Base-by-base conservation (phyloP, 2,329 filamentous ascomycete species). In the Apiospora rasikravindrae region DNA sequence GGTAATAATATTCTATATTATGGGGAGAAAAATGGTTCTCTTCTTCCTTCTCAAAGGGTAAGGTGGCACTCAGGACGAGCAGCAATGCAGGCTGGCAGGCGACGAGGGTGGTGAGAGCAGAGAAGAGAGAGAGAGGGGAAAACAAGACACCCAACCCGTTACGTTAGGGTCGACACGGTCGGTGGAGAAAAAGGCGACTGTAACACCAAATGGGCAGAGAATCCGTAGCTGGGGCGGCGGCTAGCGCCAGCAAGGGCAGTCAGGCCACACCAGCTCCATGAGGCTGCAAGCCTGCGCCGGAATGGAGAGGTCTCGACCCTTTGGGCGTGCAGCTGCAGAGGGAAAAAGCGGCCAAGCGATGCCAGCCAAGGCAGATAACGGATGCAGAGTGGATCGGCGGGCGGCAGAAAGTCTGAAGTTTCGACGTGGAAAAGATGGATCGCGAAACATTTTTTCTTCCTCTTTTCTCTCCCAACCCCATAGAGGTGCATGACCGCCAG, bases 231-330 rank as follows among this genome's bases (percentile, higher is more conserved):
- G 57, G 57, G 57, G 33, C 57, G 57, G 57, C 57, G 57, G 33
- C 57, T 64, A 64, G 57, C 29, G 57, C 57, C 26, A 33, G 24
- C 14, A 13, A 64, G 57, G 33, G 22, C 29, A 64, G 57, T 40
- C 57, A 61, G 53, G 53, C 57, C 33, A 64, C 33, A 40, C 19
- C 57, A 64, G 57, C 33, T 40, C 33, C 22, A 40, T 40, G 57
- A 64, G 57, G 57, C 57, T 64, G 57, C 57, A 40, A 40, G 57
- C 57, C 57, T 40, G 57, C 29, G 16, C 40, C 33, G 57, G 57
- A 64, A 64, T 40, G 57, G 57, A 64, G 29, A 64, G 57, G 33
- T 40, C 57, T 64, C 57, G 53, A 61, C 57, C 33, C 57, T 64
- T 64, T 64, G 22, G 57, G 57, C 57, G 22, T 64, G 57, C 57